Evolutionary conservation across 139 green algal species (phyloP).

Genomic region (Ettlia oleoabundans): DNA sequence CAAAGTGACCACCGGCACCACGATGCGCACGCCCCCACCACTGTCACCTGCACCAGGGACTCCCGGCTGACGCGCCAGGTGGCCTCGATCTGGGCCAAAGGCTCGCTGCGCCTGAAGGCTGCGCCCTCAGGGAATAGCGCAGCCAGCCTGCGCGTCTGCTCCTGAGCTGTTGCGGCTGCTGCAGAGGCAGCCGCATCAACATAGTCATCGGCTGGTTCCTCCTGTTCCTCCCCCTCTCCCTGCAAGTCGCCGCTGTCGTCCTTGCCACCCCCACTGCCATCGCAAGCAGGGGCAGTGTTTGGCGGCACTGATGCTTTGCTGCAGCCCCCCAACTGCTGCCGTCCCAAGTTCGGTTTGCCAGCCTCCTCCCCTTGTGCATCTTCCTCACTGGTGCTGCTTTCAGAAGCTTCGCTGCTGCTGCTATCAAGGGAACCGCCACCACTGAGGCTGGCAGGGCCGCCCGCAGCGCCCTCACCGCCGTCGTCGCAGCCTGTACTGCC

Average conservation of each 20-base stretch:
- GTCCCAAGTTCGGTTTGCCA: no score
- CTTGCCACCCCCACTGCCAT: no score
- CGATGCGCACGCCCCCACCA: no score
- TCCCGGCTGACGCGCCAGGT: conserved; percentile 35
- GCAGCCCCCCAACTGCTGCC: no score
- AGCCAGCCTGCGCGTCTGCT: conserved; percentile 13
- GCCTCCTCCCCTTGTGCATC: background rate
- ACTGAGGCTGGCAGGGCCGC: background rate
- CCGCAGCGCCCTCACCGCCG: background rate
- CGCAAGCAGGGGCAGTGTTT: no score
- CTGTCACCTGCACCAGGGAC: background rate
- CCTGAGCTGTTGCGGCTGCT: background rate
- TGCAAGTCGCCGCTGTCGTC: no score
- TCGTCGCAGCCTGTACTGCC: background rate
- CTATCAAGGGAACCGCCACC: background rate
- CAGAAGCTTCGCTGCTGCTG: conserved; percentile 16
- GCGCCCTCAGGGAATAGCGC: conserved; percentile 32
- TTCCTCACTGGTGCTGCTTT: no score
- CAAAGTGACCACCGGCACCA: no score
- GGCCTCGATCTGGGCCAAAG: conserved; percentile 37
- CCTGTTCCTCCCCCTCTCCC: no score
- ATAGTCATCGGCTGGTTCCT: background rate
- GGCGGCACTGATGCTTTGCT: no score
- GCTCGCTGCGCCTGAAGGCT: conserved; percentile 29
- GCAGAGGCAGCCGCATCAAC: background rate